Evolutionary conservation across 139 green algal genomes (phyloP).

Genomic region (Picochlorum costavermella): DNA sequence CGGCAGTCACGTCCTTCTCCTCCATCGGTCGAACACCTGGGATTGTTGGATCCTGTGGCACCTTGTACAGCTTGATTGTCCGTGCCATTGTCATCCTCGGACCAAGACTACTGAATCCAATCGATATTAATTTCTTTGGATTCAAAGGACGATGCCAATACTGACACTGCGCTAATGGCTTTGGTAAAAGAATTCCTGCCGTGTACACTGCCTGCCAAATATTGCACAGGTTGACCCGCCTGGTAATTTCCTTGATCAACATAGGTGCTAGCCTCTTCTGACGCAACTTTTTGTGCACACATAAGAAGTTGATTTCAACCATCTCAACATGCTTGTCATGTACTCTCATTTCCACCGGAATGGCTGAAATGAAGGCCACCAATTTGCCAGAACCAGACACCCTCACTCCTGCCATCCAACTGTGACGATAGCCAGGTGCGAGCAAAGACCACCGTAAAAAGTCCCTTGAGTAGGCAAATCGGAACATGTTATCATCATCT

Average conservation of each 20-base stretch:
- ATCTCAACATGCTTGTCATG: slow-evolving; percentile 37
- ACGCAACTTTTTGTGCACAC: slow-evolving; percentile 97
- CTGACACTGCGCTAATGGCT: slow-evolving; percentile 72
- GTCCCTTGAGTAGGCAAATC: slow-evolving; percentile 74
- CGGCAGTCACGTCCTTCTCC: slow-evolving; percentile 52
- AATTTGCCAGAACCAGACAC: slow-evolving; percentile 38
- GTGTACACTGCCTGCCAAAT: slow-evolving; percentile 98
- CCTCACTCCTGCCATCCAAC: slow-evolving; percentile 78
- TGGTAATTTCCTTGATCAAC: slow-evolving; percentile 96
- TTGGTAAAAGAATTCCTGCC: slow-evolving; percentile 89
- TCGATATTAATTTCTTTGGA: slow-evolving; percentile 92
- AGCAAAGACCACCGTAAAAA: slow-evolving; percentile 90
- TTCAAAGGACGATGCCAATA: slow-evolving; percentile 97
- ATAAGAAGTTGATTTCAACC: slow-evolving; percentile 99
- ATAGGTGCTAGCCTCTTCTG: slow-evolving; percentile 90
- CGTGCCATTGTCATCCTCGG: slow-evolving; percentile 86
- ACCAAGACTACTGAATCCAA: slow-evolving; percentile 73
- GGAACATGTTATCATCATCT: slow-evolving; percentile 98
- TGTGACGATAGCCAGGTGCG: slow-evolving; percentile 64
- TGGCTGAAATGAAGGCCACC: slow-evolving; percentile 91
- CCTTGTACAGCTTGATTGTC: slow-evolving; percentile 92
- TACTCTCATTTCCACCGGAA: slow-evolving; percentile 50
- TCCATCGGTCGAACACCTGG: slow-evolving; percentile 71
- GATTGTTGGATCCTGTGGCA: slow-evolving; percentile 64
- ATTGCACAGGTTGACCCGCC: slow-evolving; percentile 73